A percentile compares a stretch with the other conserved stretches of the same genome.
phyloP scores from a whole-genome alignment of 305 asterid species.

The Fraxinus paxiana region DNA sequence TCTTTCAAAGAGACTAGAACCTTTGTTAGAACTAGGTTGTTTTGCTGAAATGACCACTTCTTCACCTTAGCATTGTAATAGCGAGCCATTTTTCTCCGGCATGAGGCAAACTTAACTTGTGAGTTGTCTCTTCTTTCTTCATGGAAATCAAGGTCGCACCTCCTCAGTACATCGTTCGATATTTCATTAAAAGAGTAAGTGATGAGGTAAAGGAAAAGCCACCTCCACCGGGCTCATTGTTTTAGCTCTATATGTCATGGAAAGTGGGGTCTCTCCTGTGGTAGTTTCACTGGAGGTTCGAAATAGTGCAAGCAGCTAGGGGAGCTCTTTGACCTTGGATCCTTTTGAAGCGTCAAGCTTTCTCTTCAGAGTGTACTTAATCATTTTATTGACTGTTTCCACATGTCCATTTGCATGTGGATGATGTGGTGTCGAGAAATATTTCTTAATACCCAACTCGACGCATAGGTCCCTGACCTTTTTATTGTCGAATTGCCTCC shows the following conservation, averaged over 20 bases:
- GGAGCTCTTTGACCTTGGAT: not conserved
- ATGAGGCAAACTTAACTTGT: not conserved
- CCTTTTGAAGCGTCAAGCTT: not conserved
- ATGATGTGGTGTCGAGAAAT: not conserved
- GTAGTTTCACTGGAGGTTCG: not conserved
- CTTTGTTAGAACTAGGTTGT: too few relatives aligned
- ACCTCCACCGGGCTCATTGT: not conserved
- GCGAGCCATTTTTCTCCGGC: not conserved
- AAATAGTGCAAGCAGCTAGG: not conserved
- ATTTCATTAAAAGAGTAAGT: not conserved
- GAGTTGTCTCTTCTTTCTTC: not conserved
- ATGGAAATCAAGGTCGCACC: not conserved
- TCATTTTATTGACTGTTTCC: not conserved
- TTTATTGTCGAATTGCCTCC: not conserved
- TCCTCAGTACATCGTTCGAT: not conserved
- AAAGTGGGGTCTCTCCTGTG: not conserved
- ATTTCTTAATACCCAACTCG: not conserved
- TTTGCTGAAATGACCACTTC: not conserved
- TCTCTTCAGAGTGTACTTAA: not conserved
- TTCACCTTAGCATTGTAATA: not conserved
- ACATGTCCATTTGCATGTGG: not conserved
- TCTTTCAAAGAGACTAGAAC: not conserved
- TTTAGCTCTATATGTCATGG: not conserved
- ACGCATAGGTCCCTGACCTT: not conserved
- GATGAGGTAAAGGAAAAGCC: not conserved